Evolutionary conservation across 2,329 filamentous ascomycete species (phyloP), one percentile per base, ranked within the genome.

Genomic region (Colletotrichum agaves): DNA sequence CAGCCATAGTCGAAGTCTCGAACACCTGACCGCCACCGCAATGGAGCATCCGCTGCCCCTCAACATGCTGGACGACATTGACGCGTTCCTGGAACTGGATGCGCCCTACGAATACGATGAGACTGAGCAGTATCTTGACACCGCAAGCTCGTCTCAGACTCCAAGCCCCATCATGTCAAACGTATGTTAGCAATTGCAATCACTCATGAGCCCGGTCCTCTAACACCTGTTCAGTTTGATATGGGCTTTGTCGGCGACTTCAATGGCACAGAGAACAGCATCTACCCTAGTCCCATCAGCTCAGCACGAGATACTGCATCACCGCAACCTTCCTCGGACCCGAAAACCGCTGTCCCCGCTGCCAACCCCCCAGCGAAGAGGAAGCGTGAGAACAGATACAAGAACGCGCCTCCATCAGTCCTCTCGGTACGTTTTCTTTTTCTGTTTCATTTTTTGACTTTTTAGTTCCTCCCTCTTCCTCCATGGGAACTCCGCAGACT

Each of bases 371-470:
- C 79, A 4, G 74, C 80, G 39, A 85, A 85, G 74, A 78, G 82
- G 61, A 85, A 83, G 73, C 79, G 83, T 1, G 83, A 85, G 71
- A 85, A 85, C 74, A 78, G 84, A 55, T 86, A 86, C 71, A 84
- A 85, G 73, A 84, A 86, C 62, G 83, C 83, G 1, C 81, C 83
- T 1, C 82, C 82, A 0, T 81, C 82, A 5, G 83, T 85, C 12
- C 75, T 85, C 62, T 83, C 80, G 63, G 83, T 85, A 78, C 75
- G 82, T 64, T 39, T 27, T n/a, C n/a, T n/a, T n/a, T n/a, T n/a
- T n/a, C n/a, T n/a, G n/a, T n/a, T n/a, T n/a, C n/a, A n/a, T n/a
- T 46, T 39, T 39, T 17, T 47, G 17, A n/a, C 35, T 23, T 44
- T 27, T 27, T 27, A 0, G n/a, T 44, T 44, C 6, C 19, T n/a